These are phyloP conservation scores for Trametes meyenii DNA, from an alignment of 768 basidiomycete species.

Conservation along the genomic window DNA sequence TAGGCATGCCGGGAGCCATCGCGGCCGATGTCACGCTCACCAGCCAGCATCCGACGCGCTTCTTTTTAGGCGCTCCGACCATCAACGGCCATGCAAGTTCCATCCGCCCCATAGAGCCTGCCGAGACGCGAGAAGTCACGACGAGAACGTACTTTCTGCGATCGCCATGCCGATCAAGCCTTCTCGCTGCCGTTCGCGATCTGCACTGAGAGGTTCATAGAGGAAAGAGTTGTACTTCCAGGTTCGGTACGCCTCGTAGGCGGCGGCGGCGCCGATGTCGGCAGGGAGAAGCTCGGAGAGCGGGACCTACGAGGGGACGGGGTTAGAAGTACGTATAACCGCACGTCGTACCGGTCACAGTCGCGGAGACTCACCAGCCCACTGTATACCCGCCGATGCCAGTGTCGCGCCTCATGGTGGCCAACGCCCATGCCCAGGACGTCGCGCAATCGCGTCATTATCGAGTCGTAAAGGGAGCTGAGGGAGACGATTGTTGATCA, in stretches of 20 bases:
- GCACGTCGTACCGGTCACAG: not conserved
- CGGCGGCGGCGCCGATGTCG: conserved; percentile 77
- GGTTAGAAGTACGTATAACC: conserved; percentile 1
- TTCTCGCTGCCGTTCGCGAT: conserved; percentile 65
- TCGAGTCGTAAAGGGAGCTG: conserved; percentile 42
- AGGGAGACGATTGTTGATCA: not conserved
- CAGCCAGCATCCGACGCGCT: not conserved
- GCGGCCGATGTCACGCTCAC: not conserved
- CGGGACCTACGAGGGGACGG: conserved; percentile 45
- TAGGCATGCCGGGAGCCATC: not conserved
- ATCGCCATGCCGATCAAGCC: conserved; percentile 68
- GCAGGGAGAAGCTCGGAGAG: conserved; percentile 52
- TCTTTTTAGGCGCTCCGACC: not conserved
- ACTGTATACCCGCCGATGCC: conserved; percentile 69
- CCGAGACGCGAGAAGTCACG: not conserved
- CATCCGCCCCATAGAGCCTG: not conserved
- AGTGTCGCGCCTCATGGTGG: conserved; percentile 61
- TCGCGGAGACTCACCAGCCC: conserved; percentile 47
- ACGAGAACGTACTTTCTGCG: conserved; percentile 58
- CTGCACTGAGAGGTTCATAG: conserved; percentile 57
- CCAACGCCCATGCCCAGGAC: conserved; percentile 47
- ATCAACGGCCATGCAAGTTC: not conserved
- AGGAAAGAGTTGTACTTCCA: conserved; percentile 60
- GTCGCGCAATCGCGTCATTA: conserved; percentile 35
- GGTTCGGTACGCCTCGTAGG: conserved; percentile 73